Conservation (phyloP, 371 early-diverging fungal genomes). For the Parasitella parasitica region DNA sequence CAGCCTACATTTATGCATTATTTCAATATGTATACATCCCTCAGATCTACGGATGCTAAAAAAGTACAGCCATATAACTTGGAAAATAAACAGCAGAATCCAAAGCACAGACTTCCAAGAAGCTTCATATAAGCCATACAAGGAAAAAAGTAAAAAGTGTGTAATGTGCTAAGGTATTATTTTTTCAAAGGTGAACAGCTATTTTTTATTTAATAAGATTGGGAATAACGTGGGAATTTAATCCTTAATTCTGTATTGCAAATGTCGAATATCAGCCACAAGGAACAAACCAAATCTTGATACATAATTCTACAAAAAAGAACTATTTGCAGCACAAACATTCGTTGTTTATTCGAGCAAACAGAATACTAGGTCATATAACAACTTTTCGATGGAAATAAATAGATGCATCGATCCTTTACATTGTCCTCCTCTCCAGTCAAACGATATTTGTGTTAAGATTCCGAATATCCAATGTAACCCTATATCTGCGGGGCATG, state of each 20-base stretch:
- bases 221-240: neutral
- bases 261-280: neutral
- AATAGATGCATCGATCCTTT: neutral
- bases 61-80: neutral
- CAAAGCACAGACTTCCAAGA: neutral
- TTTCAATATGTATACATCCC: too few relatives aligned
- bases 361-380: neutral
- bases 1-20: neutral
- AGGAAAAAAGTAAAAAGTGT: neutral
- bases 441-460: neutral
- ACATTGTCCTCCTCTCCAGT: neutral
- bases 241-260: neutral
- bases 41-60: too few relatives aligned
- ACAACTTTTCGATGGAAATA: neutral
- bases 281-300: neutral
- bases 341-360: neutral
- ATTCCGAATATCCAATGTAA: constrained; percentile 2
- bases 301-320: neutral
- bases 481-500: neutral
- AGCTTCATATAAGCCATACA: neutral
- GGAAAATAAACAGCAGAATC: neutral
- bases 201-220: neutral
- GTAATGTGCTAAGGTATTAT: neutral
- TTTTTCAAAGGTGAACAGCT: neutral
- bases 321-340: neutral